Conservation (phyloP, 805 yeast species). For the Candida easanensis region DNA sequence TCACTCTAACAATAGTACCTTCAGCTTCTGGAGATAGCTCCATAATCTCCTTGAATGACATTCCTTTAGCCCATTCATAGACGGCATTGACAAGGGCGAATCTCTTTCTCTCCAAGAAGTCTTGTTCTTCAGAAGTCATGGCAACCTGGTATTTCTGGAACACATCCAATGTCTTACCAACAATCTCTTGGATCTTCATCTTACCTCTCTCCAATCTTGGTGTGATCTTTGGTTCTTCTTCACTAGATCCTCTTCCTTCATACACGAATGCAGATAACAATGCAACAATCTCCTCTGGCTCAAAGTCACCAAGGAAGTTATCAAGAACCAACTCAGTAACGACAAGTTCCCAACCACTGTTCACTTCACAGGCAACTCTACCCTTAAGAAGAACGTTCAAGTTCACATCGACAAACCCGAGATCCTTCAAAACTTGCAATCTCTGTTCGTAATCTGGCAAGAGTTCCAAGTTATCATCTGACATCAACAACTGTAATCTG, state of each 20-base stretch:
- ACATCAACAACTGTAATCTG: constrained; percentile 56
- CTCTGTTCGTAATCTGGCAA: constrained; percentile 94
- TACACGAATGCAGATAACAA: constrained; percentile 87
- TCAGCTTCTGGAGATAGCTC: constrained; percentile 86
- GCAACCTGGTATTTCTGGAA: constrained; percentile 68
- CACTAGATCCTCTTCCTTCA: constrained; percentile 68
- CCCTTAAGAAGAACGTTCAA: constrained; percentile 85
- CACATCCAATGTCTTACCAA: constrained; percentile 56
- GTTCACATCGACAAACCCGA: constrained; percentile 75
- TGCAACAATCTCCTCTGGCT: constrained; percentile 97
- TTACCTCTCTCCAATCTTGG: constrained; percentile 79
- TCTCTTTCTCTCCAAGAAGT: constrained; percentile 77
- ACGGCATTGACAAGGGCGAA: constrained; percentile 92
- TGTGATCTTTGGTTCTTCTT: constrained; percentile 60
- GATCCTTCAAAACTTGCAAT: constrained; percentile 67
- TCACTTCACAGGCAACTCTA: constrained; percentile 88
- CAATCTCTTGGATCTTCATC: constrained; percentile 65
- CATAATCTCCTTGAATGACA: constrained; percentile 88
- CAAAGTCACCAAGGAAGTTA: constrained; percentile 88
- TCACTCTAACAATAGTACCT: constrained; percentile 95
- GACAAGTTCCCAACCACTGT: constrained; percentile 87
- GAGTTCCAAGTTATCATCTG: constrained; percentile 85
- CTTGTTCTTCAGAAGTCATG: constrained; percentile 79
- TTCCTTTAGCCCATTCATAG: constrained; percentile 97
- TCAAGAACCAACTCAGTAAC: constrained; percentile 87